Conservation (phyloP, 257 asterid species). For the Coffea eugenioides region DNA sequence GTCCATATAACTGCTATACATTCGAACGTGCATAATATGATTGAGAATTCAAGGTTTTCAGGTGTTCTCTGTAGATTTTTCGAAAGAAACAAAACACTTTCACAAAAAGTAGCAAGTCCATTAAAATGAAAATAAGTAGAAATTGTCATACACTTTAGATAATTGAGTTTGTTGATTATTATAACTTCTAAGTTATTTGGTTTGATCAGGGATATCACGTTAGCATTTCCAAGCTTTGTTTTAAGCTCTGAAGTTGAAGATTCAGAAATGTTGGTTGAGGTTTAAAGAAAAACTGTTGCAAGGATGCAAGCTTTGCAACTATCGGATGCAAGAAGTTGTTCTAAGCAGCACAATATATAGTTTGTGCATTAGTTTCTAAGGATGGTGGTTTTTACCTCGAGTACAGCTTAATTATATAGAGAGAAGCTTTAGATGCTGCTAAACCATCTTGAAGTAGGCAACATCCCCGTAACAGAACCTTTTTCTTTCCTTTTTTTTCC, state of each 20-base stretch:
- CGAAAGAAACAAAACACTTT: too few species aligned
- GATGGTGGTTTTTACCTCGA: not conserved
- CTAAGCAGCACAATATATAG: not conserved
- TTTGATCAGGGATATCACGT: constrained; percentile 62
- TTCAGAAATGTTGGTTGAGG: constrained; percentile 38
- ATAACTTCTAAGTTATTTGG: not conserved
- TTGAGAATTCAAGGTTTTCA: not conserved
- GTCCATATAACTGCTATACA: not conserved
- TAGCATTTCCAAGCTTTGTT: constrained; percentile 83
- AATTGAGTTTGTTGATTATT: not conserved
- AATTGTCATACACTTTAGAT: not conserved
- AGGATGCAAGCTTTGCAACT: not conserved
- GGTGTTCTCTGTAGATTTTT: too few species aligned
- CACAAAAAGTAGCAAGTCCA: not conserved
- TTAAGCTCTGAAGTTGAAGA: constrained; percentile 55
- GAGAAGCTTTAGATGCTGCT: not conserved
- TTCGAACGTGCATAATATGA: not conserved
- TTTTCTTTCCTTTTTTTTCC: not conserved
- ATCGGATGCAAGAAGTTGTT: not conserved
- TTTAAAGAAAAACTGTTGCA: not conserved
- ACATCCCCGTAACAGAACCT: not conserved
- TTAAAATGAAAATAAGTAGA: too few species aligned
- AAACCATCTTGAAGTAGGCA: not conserved
- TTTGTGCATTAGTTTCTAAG: not conserved
- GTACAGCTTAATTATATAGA: not conserved